Conservation (phyloP, 306 rosid genomes). For the Vigna nakashimae region DNA sequence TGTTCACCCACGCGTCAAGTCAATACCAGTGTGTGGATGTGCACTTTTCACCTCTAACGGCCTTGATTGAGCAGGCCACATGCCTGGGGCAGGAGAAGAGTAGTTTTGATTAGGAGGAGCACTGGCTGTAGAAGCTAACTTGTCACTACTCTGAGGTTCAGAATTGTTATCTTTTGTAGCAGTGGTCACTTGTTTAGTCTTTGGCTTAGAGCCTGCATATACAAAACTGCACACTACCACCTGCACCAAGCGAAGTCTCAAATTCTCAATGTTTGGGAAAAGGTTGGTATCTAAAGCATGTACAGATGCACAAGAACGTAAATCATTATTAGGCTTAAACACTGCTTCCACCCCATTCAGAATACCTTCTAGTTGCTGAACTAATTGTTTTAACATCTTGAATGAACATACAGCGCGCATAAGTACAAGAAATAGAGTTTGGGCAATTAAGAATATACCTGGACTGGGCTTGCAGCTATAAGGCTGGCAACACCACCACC, state of each 20-base stretch:
- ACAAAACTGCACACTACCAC: constrained; percentile 90
- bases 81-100: constrained; percentile 54
- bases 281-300: constrained; percentile 25
- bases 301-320: background rate
- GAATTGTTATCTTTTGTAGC: constrained; percentile 54
- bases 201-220: constrained; percentile 71
- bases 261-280: background rate
- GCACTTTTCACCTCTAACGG: constrained; percentile 60
- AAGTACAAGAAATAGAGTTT: background rate
- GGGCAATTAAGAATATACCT: constrained; percentile 63
- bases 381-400: background rate
- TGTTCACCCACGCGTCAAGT: constrained; percentile 84
- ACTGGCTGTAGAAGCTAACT: constrained; percentile 60
- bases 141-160: constrained; percentile 59
- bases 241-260: constrained; percentile 56
- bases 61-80: constrained; percentile 75
- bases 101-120: constrained; percentile 68
- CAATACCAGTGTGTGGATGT: constrained; percentile 81
- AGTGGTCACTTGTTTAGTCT: constrained; percentile 56
- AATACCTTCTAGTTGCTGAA: background rate
- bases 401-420: background rate
- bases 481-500: constrained; percentile 90
- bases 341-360: too few relatives aligned
- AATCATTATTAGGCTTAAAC: background rate
- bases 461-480: constrained; percentile 82